Evolutionary conservation across 2,329 filamentous ascomycete species (phyloP), one percentile per base, ranked within the genome.

Genomic region (Fusarium chaquense): DNA sequence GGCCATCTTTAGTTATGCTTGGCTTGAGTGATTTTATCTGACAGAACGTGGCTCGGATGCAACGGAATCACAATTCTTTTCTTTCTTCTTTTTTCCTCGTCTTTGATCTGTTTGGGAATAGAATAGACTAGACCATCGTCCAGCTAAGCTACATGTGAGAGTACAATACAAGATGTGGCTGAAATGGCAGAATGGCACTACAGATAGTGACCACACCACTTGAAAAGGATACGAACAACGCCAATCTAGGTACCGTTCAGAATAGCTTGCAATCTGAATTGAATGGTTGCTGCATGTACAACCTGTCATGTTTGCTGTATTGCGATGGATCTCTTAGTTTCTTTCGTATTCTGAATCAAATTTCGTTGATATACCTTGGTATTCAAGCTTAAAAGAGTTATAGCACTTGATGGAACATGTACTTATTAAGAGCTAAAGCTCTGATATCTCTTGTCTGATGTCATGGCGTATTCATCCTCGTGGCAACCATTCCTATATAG

Each of bases 401-500:
- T 2, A 28, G 41, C 13, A 33, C 24, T 26, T 44, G 10, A 16
- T 20, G 18, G 24, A 30, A 20, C 13, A 30, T 30, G 35, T 30
- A 22, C 20, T n/a, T 20, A 3, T 28, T 22, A 44, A 30, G 15
- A 32, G n/a, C 20, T 40, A 24, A 40, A 38, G 33, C 28, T 55
- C n/a, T 22, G 15, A 13, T 30, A 38, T 36, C 50, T 20, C 46
- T 50, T 12, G 33, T 66, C 60, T 71, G 61, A 71, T 71, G 65
- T 69, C 65, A 71, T 71, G 44, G 49, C 62, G 53, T 47, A 54
- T 44, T 71, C 46, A 71, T 69, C 32, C 51, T 61, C 44, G 33
- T 67, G 58, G 63, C 40, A 61, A 47, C 65, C 44, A 52, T 62
- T 70, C 35, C 59, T 49, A 47, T 47, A 22, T 36, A 52, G 53